Evolutionary conservation across 257 asterid genomes (phyloP).

Genomic region (Solanum arcanum): DNA sequence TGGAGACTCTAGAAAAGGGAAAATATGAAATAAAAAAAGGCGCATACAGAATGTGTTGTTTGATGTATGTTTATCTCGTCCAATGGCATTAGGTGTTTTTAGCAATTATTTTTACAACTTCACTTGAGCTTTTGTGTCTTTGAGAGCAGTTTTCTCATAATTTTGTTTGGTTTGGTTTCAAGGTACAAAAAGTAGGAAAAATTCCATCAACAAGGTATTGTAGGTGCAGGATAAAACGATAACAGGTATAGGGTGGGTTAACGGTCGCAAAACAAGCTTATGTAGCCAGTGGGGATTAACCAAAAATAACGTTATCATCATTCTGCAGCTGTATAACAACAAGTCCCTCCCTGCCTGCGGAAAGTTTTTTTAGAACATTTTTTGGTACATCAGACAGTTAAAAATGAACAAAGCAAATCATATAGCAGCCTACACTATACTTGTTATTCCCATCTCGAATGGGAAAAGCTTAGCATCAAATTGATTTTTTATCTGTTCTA

Average conservation of each 20-base stretch:
- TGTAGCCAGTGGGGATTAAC: background rate
- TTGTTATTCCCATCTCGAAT: background rate
- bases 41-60: background rate
- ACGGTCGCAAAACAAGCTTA: background rate
- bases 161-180: background rate
- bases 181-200: background rate
- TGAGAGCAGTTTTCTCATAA: background rate
- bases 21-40: background rate
- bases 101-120: background rate
- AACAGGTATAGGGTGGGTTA: background rate
- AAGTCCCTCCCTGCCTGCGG: background rate
- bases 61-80: background rate
- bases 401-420: background rate
- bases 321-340: background rate
- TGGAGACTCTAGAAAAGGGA: background rate
- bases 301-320: background rate
- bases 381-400: background rate
- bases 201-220: background rate
- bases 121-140: background rate
- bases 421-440: background rate
- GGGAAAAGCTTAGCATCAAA: background rate
- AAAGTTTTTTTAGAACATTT: background rate
- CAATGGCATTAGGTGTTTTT: background rate
- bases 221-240: background rate
- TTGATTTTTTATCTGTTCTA: conserved; percentile 2